Evolutionary conservation across 2,329 filamentous ascomycete species (phyloP), one percentile per base, ranked within the genome.

Genomic region (Exophiala sp.): DNA sequence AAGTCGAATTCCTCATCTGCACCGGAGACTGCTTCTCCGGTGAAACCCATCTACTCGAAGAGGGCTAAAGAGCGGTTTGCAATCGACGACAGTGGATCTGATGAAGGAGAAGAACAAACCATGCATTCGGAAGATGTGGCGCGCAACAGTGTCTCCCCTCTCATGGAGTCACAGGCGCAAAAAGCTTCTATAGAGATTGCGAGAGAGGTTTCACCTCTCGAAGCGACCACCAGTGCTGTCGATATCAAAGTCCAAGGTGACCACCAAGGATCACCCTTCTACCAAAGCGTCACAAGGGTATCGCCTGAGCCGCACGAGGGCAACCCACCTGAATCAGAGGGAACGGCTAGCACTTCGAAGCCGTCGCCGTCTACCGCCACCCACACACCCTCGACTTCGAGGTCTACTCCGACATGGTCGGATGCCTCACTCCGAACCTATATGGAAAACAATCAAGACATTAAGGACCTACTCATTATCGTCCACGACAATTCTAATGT

Each of bases 401-500:
- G 66, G 12, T 76, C 77, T 12, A 79, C 80, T 16, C 79, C 85
- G 21, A 82, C 84, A 0, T 99, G 94, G 94, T 92, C 90, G 58
- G 92, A 97, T 69, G 79, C 84, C 52, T 89, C 85, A 63, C 80
- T 99, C 24, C 84, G 90, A 55, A 86, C 88, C 11, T 99, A 96
- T 72, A 87, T 97, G 65, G 92, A 97, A 62, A 90, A 94, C 62
- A 85, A 89, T 57, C 85, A 86, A 33, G 90, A 96, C 59, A 90
- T 99, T 62, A 84, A 89, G 47, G 92, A 99, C 68, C 81, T 97
- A 68, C 79, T 97, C 47, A 81, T 91, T 35, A 88, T 99, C 57
- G 90, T 99, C 24, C 91, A 96, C 67, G 91, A 97, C 72, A 96
- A 91, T 69, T 88, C 85, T 11, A 88, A 91, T 55, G 85, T 95